Conservation (phyloP, 345 rosid species). For the Camelina neglecta region DNA sequence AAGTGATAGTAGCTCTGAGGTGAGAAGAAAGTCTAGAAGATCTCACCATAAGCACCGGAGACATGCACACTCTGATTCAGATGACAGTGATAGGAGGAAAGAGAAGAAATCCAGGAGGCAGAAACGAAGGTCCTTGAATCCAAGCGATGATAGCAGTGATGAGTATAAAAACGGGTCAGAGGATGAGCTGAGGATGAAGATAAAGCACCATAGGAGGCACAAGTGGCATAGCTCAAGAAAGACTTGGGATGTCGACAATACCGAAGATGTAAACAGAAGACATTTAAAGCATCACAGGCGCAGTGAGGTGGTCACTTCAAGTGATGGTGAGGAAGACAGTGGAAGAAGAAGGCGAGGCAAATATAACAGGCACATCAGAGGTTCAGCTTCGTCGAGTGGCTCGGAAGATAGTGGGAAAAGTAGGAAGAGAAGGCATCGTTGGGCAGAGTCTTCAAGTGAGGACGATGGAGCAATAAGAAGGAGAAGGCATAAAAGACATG, state of each 20-base stretch:
- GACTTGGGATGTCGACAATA: slow-evolving; percentile 48
- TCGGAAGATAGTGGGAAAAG: slow-evolving; percentile 44
- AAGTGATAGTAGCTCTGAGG: slow-evolving; percentile 52
- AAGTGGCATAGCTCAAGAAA: slow-evolving; percentile 51
- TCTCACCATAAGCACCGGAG: slow-evolving; percentile 63
- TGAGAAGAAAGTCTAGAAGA: slow-evolving; percentile 57
- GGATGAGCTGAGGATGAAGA: slow-evolving; percentile 58
- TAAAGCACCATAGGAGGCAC: slow-evolving; percentile 50
- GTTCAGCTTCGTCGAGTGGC: slow-evolving; percentile 42
- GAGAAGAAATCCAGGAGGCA: slow-evolving; percentile 59
- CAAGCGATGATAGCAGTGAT: slow-evolving; percentile 51
- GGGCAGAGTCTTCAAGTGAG: slow-evolving; percentile 44
- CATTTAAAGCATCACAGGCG: slow-evolving; percentile 40
- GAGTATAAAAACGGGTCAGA: slow-evolving; percentile 53
- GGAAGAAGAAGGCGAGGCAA: slow-evolving; percentile 46
- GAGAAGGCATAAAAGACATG: slow-evolving; percentile 26
- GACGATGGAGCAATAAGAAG: slow-evolving; percentile 27
- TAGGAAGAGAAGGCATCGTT: slow-evolving; percentile 38
- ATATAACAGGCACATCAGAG: slow-evolving; percentile 48
- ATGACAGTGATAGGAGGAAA: slow-evolving; percentile 57
- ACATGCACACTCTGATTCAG: slow-evolving; percentile 54
- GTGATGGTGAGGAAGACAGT: slow-evolving; percentile 41
- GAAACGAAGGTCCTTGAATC: slow-evolving; percentile 51
- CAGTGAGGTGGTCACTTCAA: slow-evolving; percentile 44
- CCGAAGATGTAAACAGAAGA: slow-evolving; percentile 34